Percentiles rank a stretch among this genome's conserved stretches.
phyloP scores from a whole-genome alignment of 371 early-diverging fungal genomes.

The Mucor lusitanicus region DNA sequence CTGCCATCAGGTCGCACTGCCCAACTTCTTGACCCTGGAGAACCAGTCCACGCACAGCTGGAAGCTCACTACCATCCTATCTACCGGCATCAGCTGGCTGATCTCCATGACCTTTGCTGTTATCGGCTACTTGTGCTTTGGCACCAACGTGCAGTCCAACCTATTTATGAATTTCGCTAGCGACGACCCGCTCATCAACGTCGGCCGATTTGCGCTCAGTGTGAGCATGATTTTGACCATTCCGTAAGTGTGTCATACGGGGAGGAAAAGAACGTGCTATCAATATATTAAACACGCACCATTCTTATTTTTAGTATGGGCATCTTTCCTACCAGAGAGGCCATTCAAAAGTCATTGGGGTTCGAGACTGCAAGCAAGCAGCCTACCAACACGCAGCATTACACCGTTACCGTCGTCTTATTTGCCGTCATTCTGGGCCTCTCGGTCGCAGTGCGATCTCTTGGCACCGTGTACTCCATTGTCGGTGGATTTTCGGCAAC shows the following conservation, averaged over 20 bases:
- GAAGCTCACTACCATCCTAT: constrained; percentile 46
- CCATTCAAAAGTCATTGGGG: constrained; percentile 54
- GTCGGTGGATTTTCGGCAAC: constrained; percentile 63
- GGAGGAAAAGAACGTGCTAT: background rate
- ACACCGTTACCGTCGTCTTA: constrained; percentile 43
- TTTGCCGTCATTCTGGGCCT: constrained; percentile 34
- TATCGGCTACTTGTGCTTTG: constrained; percentile 60
- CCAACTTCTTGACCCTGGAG: constrained; percentile 51
- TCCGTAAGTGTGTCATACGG: constrained; percentile 36
- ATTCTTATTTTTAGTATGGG: constrained; percentile 30
- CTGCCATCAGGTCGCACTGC: constrained; percentile 61
- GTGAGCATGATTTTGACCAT: constrained; percentile 59
- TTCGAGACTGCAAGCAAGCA: constrained; percentile 44
- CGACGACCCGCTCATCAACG: constrained; percentile 53
- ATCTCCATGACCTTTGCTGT: constrained; percentile 59
- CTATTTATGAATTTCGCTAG: constrained; percentile 59
- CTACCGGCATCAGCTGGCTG: constrained; percentile 50
- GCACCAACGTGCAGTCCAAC: constrained; percentile 53
- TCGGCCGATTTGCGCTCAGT: constrained; percentile 57
- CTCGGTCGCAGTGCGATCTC: constrained; percentile 41
- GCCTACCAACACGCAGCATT: constrained; percentile 47
- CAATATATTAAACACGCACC: background rate
- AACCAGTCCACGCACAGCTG: constrained; percentile 50
- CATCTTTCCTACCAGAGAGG: constrained; percentile 58
- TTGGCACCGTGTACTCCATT: constrained; percentile 57